Evolutionary conservation across 169 alveolate genomes (phyloP), one percentile per base, ranked within the genome.

Genomic region (Eimeria brunetti): DNA sequence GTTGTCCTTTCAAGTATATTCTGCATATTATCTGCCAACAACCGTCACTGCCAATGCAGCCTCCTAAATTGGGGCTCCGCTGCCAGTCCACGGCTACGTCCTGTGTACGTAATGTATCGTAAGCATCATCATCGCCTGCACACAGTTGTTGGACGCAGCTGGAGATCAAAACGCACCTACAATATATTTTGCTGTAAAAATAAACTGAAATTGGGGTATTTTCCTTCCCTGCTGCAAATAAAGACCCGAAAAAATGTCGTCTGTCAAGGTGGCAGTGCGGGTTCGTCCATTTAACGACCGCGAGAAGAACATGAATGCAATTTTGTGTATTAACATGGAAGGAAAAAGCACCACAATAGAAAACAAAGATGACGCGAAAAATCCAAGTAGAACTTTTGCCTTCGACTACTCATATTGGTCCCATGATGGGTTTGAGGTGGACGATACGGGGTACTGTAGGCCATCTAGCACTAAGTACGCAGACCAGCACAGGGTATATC

Each of bases 371-470:
- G 98, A 96, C 41, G 96, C 97, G 24, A 97, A 96, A 49, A 91
- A 94, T 83, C 83, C 60, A 60, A 96, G 94, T 69, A 97, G 96
- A 85, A 97, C 97, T 83, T 98, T 98, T 92, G 94, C 99, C 22
- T 98, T 98, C 96, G 99, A 98, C 93, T 98, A 98, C 90, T 97
- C 99, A 51, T 98, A 98, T 95, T 98, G 99, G 99, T 97, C 99
- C 8, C 99, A 98, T 94, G 99, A 98, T 94, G 98, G 98, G n/a
- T 98, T 96, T 95, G 97, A 84, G 71, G 97, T 91, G 38, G 97
- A 96, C 53, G 97, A 81, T 20, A 73, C 95, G 41, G 98, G 98
- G 30, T 97, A 97, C 60, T 80, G 96, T 12, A 80, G 88, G 58
- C 96, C 97, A 24, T 93, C 24, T n/a, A 89, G 80, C 30, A 11